Conservation (phyloP, 2,329 filamentous ascomycete species). For the Samsoniella hepiali region DNA sequence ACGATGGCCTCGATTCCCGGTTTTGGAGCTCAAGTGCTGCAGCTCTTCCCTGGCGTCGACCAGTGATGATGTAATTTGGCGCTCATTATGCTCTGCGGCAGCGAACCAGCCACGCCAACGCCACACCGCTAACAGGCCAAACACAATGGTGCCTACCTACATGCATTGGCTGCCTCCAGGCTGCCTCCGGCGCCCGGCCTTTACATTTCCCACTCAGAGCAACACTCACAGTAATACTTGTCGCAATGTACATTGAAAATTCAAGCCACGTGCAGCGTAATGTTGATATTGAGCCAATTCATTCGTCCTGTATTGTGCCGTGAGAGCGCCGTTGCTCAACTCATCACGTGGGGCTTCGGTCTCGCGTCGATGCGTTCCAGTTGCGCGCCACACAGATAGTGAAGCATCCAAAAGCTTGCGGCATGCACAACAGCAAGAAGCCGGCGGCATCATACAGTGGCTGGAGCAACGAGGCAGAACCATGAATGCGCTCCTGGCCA, state of each 20-base stretch:
- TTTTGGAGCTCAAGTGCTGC: constrained; percentile 6
- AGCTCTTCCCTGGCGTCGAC: background rate
- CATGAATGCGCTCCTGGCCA: constrained; percentile 13
- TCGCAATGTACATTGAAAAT: background rate
- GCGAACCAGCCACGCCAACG: constrained; percentile 8
- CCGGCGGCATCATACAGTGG: background rate
- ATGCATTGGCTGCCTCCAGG: background rate
- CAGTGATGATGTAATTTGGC: constrained; percentile 18
- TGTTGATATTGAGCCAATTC: background rate
- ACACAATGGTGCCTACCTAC: too few relatives aligned
- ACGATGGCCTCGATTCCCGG: background rate
- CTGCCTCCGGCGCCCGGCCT: background rate
- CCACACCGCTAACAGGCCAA: background rate
- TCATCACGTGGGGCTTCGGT: background rate
- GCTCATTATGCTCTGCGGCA: background rate
- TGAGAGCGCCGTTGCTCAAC: background rate
- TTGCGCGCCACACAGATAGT: background rate
- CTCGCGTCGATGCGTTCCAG: constrained; percentile 13
- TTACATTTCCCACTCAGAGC: background rate
- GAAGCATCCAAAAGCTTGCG: background rate
- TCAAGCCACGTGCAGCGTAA: background rate
- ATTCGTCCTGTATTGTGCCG: background rate
- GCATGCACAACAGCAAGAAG: background rate
- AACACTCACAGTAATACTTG: background rate
- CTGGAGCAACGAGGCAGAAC: background rate